Percentiles rank a stretch among this genome's conserved stretches.
These are phyloP conservation scores for Naematelia aurantialba DNA, from an alignment of 768 basidiomycete species.

Conservation along the genomic window DNA sequence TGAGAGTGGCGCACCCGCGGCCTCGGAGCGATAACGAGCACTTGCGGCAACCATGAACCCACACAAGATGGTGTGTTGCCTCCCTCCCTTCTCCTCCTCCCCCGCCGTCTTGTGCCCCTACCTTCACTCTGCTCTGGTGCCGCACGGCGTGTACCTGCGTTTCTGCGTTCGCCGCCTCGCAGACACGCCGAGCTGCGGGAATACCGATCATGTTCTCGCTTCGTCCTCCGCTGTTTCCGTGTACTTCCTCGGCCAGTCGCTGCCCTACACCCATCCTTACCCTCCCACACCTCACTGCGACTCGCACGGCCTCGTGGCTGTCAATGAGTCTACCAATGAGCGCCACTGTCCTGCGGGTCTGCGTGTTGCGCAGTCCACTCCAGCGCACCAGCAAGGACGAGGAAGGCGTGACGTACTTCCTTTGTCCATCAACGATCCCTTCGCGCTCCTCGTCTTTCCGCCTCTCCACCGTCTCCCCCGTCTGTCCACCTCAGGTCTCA, in stretches of 20 bases:
- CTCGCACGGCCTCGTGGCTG: not conserved
- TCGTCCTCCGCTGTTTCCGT: not conserved
- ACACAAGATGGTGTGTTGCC: constrained; percentile 42
- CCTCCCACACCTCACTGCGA: too few relatives aligned
- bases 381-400: not conserved
- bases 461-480: not conserved
- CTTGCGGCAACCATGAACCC: constrained; percentile 35
- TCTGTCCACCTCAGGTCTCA: too few relatives aligned
- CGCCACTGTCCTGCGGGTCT: not conserved
- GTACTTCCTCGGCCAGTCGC: not conserved
- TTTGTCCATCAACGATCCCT: constrained; percentile 27
- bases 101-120: not conserved
- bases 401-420: not conserved
- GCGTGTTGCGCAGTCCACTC: not conserved
- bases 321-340: not conserved
- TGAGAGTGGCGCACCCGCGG: not conserved
- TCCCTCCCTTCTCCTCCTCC: not conserved
- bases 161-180: too few relatives aligned
- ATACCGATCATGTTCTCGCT: not conserved
- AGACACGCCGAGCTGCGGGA: too few relatives aligned
- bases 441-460: constrained; percentile 6
- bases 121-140: not conserved
- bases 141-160: too few relatives aligned
- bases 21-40: not conserved
- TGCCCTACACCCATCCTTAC: too few relatives aligned